phyloP scores from a whole-genome alignment of 495 filamentous ascomycete genomes.

The Margaritispora aquatica region DNA sequence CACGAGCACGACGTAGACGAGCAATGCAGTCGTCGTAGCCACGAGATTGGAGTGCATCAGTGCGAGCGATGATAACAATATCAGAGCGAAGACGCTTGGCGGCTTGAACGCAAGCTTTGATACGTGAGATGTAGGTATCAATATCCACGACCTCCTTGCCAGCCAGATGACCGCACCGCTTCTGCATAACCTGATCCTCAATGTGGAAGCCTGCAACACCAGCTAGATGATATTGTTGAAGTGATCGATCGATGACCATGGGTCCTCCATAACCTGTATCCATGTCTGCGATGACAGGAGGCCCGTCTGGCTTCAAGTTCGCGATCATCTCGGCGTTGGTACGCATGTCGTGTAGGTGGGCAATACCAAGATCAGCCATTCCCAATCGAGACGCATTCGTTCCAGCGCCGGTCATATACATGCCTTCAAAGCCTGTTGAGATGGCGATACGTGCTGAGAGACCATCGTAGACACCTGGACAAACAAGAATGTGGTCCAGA shows the following conservation, averaged over 20 bases:
- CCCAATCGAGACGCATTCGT: slow-evolving; percentile 57
- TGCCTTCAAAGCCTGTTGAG: slow-evolving; percentile 49
- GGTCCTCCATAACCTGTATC: slow-evolving; percentile 57
- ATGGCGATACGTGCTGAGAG: slow-evolving; percentile 58
- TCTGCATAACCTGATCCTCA: slow-evolving; percentile 62
- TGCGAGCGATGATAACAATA: slow-evolving; percentile 57
- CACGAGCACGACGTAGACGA: slow-evolving; percentile 57
- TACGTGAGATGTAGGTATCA: slow-evolving; percentile 48
- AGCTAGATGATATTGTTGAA: slow-evolving; percentile 54
- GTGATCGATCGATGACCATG: slow-evolving; percentile 53
- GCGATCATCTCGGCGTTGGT: slow-evolving; percentile 62
- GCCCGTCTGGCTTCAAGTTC: slow-evolving; percentile 46
- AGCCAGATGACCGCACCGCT: slow-evolving; percentile 55
- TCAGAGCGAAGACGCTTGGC: slow-evolving; percentile 1
- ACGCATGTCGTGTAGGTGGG: slow-evolving; percentile 56
- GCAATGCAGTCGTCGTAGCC: slow-evolving; percentile 47
- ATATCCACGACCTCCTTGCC: slow-evolving; percentile 54
- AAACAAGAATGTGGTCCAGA: slow-evolving; percentile 37
- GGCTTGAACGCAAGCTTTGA: slow-evolving; percentile 39
- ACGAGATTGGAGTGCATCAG: slow-evolving; percentile 53
- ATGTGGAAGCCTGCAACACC: slow-evolving; percentile 65
- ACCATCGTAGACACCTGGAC: slow-evolving; percentile 65
- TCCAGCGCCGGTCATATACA: slow-evolving; percentile 70
- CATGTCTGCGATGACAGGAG: slow-evolving; percentile 60
- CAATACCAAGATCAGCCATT: slow-evolving; percentile 55